These are phyloP conservation scores for Russula sp. DNA, from an alignment of 768 basidiomycete species.

Conservation along the genomic window DNA sequence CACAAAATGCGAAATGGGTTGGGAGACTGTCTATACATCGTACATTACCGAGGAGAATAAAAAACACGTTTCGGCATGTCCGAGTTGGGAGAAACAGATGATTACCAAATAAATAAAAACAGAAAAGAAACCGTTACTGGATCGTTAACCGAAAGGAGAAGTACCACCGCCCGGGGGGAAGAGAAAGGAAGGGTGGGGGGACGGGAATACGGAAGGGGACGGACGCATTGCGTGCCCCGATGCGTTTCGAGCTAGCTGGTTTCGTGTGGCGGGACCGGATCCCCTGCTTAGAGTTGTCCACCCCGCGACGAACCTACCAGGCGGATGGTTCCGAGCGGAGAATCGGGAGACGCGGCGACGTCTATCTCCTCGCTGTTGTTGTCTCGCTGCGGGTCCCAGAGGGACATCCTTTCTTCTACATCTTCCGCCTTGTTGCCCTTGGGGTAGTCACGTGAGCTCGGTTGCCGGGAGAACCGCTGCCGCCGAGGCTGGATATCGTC, in stretches of 20 bases:
- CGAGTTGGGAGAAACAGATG: background rate
- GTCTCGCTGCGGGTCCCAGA: conserved; percentile 33
- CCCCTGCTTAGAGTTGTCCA: conserved; percentile 5
- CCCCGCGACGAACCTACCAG: conserved; percentile 11
- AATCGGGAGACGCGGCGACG: background rate
- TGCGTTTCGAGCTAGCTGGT: background rate
- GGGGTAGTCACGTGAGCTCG: conserved; percentile 37
- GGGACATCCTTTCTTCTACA: conserved; percentile 52
- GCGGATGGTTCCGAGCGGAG: conserved; percentile 20
- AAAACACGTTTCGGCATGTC: background rate
- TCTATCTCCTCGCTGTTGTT: conserved; percentile 7
- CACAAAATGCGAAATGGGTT: background rate
- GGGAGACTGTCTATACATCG: conserved; percentile 10
- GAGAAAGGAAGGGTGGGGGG: background rate
- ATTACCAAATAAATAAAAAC: background rate
- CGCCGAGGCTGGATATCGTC: background rate
- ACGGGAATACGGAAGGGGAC: background rate
- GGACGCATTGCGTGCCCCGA: background rate
- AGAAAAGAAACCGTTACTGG: conserved; percentile 7
- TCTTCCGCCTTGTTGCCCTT: conserved; percentile 42
- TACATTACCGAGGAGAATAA: conserved; percentile 2
- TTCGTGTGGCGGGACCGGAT: background rate
- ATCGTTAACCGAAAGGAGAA: conserved; percentile 10
- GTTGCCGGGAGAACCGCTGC: conserved; percentile 32
- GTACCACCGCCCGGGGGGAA: background rate